Evolutionary conservation across 805 yeast species (phyloP).

Genomic region (Myxozyma sirexii): DNA sequence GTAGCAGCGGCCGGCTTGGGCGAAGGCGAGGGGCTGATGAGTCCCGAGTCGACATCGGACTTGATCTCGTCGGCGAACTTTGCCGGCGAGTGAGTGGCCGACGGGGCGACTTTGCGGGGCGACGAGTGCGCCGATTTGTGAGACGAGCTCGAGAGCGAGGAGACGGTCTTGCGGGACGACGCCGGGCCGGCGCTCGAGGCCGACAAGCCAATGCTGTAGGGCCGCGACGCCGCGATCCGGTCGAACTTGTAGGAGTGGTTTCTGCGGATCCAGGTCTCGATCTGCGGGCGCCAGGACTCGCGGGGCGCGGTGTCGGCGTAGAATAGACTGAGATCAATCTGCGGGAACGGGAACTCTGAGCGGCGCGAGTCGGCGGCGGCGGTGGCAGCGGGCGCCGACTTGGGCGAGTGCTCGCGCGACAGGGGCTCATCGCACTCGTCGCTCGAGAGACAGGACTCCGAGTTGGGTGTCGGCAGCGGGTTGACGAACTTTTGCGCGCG

Average conservation of each 20-base stretch:
- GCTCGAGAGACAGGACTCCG: slow-evolving; percentile 27
- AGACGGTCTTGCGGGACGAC: slow-evolving; percentile 2
- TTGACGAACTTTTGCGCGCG: slow-evolving; percentile 1
- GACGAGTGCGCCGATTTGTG: neutral
- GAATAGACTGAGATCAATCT: slow-evolving; percentile 32
- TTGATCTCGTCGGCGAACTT: neutral
- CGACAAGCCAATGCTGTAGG: slow-evolving; percentile 10
- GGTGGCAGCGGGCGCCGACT: no score
- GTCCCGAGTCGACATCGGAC: slow-evolving; percentile 15
- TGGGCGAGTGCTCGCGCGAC: neutral
- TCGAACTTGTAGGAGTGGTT: slow-evolving; percentile 40
- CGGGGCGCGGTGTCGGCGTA: slow-evolving; percentile 47
- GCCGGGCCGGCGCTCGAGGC: neutral
- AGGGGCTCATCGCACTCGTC: slow-evolving; percentile 19
- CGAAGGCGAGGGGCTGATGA: slow-evolving; percentile 25
- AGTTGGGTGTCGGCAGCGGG: slow-evolving; percentile 27
- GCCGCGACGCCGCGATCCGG: slow-evolving; percentile 11
- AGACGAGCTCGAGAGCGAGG: slow-evolving; percentile 8
- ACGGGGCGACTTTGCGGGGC: slow-evolving; percentile 1
- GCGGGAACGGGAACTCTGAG: slow-evolving; percentile 28
- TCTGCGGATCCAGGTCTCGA: slow-evolving; percentile 44
- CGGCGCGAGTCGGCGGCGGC: neutral
- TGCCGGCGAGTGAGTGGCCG: neutral
- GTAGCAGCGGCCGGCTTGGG: slow-evolving; percentile 22
- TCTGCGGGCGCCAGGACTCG: slow-evolving; percentile 44